Percentiles rank a stretch among this genome's conserved stretches.
These are phyloP conservation scores for Leishmania martiniquensis DNA, from an alignment of 208 protist genomes.

Conservation along the genomic window DNA sequence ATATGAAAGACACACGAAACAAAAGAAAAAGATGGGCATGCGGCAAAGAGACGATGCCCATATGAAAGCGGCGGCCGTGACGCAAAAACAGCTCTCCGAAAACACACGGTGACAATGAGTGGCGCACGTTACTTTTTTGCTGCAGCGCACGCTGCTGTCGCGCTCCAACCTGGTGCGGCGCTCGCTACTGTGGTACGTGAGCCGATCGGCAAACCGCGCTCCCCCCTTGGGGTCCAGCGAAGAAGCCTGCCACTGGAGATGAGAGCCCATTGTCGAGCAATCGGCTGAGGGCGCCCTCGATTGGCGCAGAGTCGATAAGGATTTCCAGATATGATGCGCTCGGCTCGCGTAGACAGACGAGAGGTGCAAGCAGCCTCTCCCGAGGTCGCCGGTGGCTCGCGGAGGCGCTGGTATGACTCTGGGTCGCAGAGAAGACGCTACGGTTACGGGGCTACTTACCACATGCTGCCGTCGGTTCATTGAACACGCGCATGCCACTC, in stretches of 20 bases:
- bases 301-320: slow-evolving; percentile 13
- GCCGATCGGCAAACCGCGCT: slow-evolving; percentile 3
- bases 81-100: background rate
- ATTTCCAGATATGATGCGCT: slow-evolving; percentile 11
- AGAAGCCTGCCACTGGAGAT: background rate
- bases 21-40: background rate
- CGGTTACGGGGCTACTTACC: background rate
- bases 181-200: background rate
- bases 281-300: slow-evolving; percentile 12
- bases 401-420: slow-evolving; percentile 19
- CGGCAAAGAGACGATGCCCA: background rate
- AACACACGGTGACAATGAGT: background rate
- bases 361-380: slow-evolving; percentile 5
- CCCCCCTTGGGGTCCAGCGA: background rate
- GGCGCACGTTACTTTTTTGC: slow-evolving; percentile 4
- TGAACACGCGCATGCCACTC: background rate
- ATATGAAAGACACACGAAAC: background rate
- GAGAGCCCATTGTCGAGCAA: background rate
- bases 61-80: too few species aligned
- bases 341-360: slow-evolving; percentile 10
- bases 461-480: background rate
- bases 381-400: background rate
- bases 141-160: background rate
- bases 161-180: background rate
- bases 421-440: slow-evolving; percentile 6